A percentile compares a stretch with the other conserved stretches of the same genome.
Evolutionary conservation across 345 rosid species (phyloP).

Genomic region (Corymbia maculata): DNA sequence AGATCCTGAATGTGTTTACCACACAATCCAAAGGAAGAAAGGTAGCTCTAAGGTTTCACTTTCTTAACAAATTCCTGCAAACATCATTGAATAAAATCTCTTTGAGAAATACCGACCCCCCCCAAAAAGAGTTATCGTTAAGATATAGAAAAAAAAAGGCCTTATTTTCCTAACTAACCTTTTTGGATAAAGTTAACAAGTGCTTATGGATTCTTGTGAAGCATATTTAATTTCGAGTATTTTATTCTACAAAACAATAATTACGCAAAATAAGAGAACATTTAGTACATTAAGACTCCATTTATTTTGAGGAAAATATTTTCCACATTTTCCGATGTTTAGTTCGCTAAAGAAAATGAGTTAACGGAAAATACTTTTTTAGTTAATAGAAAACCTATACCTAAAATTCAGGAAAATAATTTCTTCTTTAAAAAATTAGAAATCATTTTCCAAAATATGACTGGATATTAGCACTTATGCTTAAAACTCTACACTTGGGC

Average conservation of each 20-base stretch:
- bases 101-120: neutral
- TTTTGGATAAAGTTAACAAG: neutral
- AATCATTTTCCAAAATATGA: neutral
- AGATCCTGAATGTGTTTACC: neutral
- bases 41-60: neutral
- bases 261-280: neutral
- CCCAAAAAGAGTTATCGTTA: neutral
- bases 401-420: neutral
- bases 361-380: too few relatives aligned
- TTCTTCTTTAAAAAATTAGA: neutral
- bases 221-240: neutral
- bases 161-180: neutral
- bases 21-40: neutral
- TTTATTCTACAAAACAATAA: neutral
- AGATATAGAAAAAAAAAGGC: neutral
- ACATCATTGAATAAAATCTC: neutral
- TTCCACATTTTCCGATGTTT: neutral
- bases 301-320: too few relatives aligned
- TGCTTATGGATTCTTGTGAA: neutral
- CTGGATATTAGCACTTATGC: too few relatives aligned
- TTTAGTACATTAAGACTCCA: too few relatives aligned
- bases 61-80: neutral
- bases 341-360: neutral
- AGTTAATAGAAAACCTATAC: too few relatives aligned
- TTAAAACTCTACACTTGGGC: too few relatives aligned